Base-by-base conservation (phyloP, 2,329 filamentous ascomycete species). In the Fusarium anguioides region DNA sequence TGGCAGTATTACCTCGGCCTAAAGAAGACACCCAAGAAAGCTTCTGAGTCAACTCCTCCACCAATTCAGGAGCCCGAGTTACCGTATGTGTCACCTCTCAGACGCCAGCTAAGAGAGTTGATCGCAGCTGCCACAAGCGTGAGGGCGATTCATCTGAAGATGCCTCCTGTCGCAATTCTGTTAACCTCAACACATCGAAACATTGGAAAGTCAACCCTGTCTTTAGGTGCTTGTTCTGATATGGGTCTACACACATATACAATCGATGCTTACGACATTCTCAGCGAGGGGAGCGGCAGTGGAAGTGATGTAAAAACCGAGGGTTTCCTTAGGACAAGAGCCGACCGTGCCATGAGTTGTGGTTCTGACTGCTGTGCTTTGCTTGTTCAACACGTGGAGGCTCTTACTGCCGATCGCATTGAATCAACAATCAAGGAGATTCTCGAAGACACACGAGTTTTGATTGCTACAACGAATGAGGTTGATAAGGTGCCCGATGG, bases 251-350 rank as follows among this genome's bases (percentile, higher is more conserved):
- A 99, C 76, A 91, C 89, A 0, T 98, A 97, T 75, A 80, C 87
- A 1, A 92, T 99, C 50, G 94, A 98, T 76, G 92, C 93, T 0
- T 97, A 97, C 73, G 96, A 99, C 72, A 93, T 99, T 39, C 83
- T 97, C 6, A 95, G 93, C n/a, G 95, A 98, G 76, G 93, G 93
- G 15, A 77, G 78, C 11, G 91, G 91, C 2, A 93, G 93, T 51
- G 93, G 93, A 10, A 91, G 92, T 54, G 96, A 99, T 75, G 91
- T 97, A 26, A 97, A 98, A 79, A 97, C 94, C 0, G 95, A 97
- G 75, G 94, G 92, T 1, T 92, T 97, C 69, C 81, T 99, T 17
- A 91, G 96, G 74, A 93, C 92, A 6, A 87, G 96, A 48, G 92
- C 94, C 2, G 96, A 97, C 63, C 87, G 96, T 59, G 96, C 94